Conservation (phyloP, 1,284 basidiomycete species). For the Wolfiporia cocos region DNA sequence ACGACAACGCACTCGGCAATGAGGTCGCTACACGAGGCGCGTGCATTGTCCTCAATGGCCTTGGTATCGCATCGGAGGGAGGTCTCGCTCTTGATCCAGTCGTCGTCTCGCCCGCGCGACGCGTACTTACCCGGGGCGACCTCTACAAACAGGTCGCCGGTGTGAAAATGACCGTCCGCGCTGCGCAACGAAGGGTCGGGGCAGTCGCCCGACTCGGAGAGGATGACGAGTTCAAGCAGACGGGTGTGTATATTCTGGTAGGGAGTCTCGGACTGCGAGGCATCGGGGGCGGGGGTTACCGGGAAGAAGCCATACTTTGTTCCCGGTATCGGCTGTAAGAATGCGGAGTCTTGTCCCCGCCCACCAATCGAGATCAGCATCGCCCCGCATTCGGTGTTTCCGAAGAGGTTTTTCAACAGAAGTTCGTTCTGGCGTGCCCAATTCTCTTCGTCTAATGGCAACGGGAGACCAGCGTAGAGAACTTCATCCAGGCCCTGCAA, state of each 20-base stretch:
- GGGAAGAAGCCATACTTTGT: slow-evolving; percentile 56
- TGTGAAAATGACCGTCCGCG: slow-evolving; percentile 63
- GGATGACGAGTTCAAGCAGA: slow-evolving; percentile 60
- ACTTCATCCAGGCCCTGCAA: slow-evolving; percentile 33
- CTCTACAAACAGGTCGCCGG: slow-evolving; percentile 69
- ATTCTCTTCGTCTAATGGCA: slow-evolving; percentile 35
- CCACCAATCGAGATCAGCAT: slow-evolving; percentile 54
- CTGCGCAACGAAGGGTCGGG: slow-evolving; percentile 49
- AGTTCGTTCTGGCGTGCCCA: slow-evolving; percentile 54
- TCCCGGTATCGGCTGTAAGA: slow-evolving; percentile 46
- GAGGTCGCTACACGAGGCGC: slow-evolving; percentile 45
- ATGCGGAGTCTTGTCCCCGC: slow-evolving; percentile 28
- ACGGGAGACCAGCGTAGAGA: slow-evolving; percentile 22
- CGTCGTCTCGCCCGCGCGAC: slow-evolving; percentile 63
- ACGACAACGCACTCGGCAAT: slow-evolving; percentile 61
- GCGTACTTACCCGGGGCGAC: slow-evolving; percentile 45
- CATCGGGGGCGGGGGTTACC: slow-evolving; percentile 30
- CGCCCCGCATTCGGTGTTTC: slow-evolving; percentile 69
- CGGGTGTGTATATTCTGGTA: slow-evolving; percentile 44
- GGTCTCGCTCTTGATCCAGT: slow-evolving; percentile 75
- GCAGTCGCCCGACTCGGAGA: slow-evolving; percentile 59
- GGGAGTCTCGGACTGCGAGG: slow-evolving; percentile 28
- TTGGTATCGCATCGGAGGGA: slow-evolving; percentile 70
- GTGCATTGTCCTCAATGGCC: slow-evolving; percentile 68
- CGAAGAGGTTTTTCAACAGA: slow-evolving; percentile 62